Evolutionary conservation across 139 green algal species (phyloP), one percentile per base, ranked within the genome.

Genomic region (Volvox africanus): DNA sequence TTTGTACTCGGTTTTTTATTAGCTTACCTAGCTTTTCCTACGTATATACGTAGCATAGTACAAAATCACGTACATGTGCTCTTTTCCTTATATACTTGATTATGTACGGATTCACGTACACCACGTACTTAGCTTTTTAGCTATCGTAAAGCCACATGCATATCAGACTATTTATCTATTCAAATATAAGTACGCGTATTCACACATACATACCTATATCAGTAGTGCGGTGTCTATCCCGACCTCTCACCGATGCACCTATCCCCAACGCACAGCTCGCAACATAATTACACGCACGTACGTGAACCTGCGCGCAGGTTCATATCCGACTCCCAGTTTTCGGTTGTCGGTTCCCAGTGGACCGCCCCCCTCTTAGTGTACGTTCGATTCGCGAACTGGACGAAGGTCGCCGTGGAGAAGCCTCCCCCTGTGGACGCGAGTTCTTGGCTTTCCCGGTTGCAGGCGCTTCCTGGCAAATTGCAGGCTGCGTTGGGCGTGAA

Each of bases 311-410:
- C 67, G 5, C 68, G 19, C 86, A 90, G 86, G 21, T 83, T 75
- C 11, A 3, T 90, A 0, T 55, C 67, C 50, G 86, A 90, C 50
- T 55, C 86, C 11, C 44, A 44, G 9, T 55, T 55, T 32, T 50
- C 86, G 69, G 35, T 21, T 32, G 2, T 90, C 50, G 86, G 71
- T 21, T 1, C 2, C 9, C 73, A 84, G 50, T 90, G 86, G 86
- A 30, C 2, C 6, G 86, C 86, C 0, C 86, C 86, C 50, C 69
- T 90, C 69, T 55, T 62, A 24, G 73, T 83, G 69, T 61, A 28
- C 67, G 50, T 76, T 3, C 71, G 37, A 13, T 90, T 84, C 44
- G 86, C 18, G 22, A n/a, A 75, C 24, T 90, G 86, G 86, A 14
- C 30, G 14, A 11, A 9, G 17, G 28, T 89, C 21, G 22, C 62